phyloP scores from a whole-genome alignment of 306 rosid species.

The Acacia crassicarpa region DNA sequence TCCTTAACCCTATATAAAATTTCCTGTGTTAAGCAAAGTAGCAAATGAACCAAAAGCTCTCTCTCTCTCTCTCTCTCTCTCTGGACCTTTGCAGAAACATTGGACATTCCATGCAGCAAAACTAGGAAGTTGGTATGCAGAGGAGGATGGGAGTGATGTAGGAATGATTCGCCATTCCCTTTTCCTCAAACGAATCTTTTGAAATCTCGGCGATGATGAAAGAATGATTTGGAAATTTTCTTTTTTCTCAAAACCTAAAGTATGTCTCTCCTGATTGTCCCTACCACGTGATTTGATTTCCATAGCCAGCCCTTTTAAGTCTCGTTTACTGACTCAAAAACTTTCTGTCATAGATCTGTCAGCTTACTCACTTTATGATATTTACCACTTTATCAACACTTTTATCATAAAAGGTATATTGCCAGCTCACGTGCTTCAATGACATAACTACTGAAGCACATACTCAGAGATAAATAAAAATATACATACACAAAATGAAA shows the following conservation, averaged over 20 bases:
- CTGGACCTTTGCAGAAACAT: not conserved
- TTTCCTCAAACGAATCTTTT: not conserved
- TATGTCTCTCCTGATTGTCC: not conserved
- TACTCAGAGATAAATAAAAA: conserved; percentile 7
- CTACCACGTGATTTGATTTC: not conserved
- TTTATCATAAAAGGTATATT: conserved; percentile 17
- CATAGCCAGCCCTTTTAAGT: not conserved
- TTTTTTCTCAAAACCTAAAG: not conserved
- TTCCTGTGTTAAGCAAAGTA: not conserved
- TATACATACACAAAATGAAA: conserved; percentile 4
- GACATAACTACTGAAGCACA: conserved; percentile 14
- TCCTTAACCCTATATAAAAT: too few relatives aligned
- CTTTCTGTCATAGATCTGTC: not conserved
- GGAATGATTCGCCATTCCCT: not conserved
- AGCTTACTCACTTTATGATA: not conserved
- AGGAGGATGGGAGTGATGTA: not conserved
- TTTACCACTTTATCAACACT: not conserved
- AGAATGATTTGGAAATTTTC: conserved; percentile 7
- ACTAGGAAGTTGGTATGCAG: not conserved
- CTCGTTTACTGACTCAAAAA: not conserved
- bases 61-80: not conserved
- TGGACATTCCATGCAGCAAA: not conserved
- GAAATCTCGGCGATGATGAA: not conserved
- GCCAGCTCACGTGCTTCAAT: not conserved
- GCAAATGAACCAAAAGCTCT: not conserved